Base-by-base conservation (phyloP, 2,329 filamentous ascomycete species). In the Exophiala sp. region DNA sequence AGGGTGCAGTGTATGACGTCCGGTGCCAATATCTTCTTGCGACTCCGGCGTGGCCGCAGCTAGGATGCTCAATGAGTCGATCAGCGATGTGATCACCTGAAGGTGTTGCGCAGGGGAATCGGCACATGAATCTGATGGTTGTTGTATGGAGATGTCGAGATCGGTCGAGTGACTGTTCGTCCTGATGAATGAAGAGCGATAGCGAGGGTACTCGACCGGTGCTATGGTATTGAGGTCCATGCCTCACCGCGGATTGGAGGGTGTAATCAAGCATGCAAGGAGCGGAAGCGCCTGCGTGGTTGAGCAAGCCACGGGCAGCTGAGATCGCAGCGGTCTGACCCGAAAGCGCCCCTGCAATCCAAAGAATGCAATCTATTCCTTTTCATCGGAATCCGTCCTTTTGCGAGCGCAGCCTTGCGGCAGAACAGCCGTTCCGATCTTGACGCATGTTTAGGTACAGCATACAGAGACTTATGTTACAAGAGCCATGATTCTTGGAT, bases 51-150 rank as follows among this genome's bases (percentile, higher is more conserved):
- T 27, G 7, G 45, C 83, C 42, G 79, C 76, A 3, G 78, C 77
- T 53, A 80, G 78, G 56, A 73, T 70, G 14, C 79, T 78, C 37
- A 83, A 72, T 23, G 80, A 81, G 53, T 78, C 77, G 64, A 83
- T 80, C 52, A 83, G 72, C 41, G 76, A 78, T 13, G 78, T 78
- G 55, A 83, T 75, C 23, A 75, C 67, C 57, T 74, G 50, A 14
- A 58, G 43, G 4, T 53, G 47, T 29, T 49, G 30, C 19, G 53
- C 37, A 13, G 47, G 39, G 32, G 40, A 35, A 21, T 45, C 24
- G n/a, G 54, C 37, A 37, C 45, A 38, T 39, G 21, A 41, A 21
- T 37, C 32, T 11, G 34, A 18, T n/a, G 30, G 34, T 32, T 39
- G 46, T 9, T 34, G 23, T 32, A 21, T 29, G 29, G 48, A 18